A percentile compares a stretch with the other conserved stretches of the same genome.
Evolutionary conservation across 441 rosid species (phyloP).

Genomic region (Mallotus repandus): DNA sequence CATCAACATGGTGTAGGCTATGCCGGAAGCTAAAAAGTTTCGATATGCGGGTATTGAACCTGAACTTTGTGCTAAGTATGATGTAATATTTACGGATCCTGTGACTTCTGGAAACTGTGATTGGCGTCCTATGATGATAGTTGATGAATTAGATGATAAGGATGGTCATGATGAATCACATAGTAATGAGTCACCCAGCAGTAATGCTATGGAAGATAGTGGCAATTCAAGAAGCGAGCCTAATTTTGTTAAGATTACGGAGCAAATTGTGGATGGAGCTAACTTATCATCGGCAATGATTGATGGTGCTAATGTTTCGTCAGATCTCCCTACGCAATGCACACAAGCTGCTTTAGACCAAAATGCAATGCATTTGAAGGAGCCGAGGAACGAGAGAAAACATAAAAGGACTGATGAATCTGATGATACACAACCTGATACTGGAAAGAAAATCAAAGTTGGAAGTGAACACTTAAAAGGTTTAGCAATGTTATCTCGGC

Average conservation of each 20-base stretch:
- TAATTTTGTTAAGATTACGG: conserved; percentile 13
- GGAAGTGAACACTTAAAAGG: conserved; percentile 7
- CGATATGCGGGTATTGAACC: conserved; percentile 16
- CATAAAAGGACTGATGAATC: conserved; percentile 10
- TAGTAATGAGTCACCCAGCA: neutral
- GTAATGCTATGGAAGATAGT: conserved; percentile 1
- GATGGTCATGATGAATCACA: conserved; percentile 1
- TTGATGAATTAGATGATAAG: neutral
- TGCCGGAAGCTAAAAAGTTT: conserved; percentile 15
- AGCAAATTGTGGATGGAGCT: conserved; percentile 3
- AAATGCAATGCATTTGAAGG: neutral
- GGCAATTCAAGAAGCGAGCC: conserved; percentile 8
- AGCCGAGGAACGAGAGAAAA: neutral
- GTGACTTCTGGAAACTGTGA: neutral
- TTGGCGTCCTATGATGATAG: neutral
- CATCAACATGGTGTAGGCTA: neutral
- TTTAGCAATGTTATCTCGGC: conserved; percentile 1
- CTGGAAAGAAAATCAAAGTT: neutral
- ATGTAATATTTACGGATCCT: conserved; percentile 5
- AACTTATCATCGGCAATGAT: neutral
- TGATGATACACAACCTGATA: neutral
- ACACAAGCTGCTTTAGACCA: neutral
- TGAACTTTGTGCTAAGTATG: conserved; percentile 19
- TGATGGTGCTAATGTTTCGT: conserved; percentile 3
- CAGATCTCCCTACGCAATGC: neutral